Evolutionary conservation across 1,284 basidiomycete genomes (phyloP).

Genomic region (Farysia itapuensis): DNA sequence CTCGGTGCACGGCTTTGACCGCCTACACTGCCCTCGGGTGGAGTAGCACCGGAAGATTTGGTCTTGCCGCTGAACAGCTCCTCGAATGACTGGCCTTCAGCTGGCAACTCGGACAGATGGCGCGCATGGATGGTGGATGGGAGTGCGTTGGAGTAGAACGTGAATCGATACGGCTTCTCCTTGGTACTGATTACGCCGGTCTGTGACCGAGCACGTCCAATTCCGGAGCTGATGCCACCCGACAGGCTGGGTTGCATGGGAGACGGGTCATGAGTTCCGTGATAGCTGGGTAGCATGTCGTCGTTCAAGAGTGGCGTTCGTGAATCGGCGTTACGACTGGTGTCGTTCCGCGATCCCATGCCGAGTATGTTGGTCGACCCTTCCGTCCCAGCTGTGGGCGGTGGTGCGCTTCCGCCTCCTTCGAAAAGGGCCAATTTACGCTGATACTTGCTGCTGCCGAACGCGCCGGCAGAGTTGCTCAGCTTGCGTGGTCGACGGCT

Average conservation of each 20-base stretch:
- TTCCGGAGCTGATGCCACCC: constrained; percentile 4
- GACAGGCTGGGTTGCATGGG: constrained; percentile 15
- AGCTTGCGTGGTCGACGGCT: constrained; percentile 50
- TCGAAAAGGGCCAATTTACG: constrained; percentile 93
- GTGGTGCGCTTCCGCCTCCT: constrained; percentile 62
- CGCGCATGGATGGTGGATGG: constrained; percentile 92
- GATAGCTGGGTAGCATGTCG: constrained; percentile 57
- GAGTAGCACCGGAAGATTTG: constrained; percentile 12
- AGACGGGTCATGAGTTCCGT: constrained; percentile 44
- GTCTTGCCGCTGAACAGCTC: constrained; percentile 76
- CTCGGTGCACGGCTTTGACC: constrained; percentile 29
- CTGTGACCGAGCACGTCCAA: constrained; percentile 12
- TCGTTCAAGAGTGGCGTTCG: constrained; percentile 59
- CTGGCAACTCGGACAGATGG: constrained; percentile 87
- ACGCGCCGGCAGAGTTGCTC: constrained; percentile 27
- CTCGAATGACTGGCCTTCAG: constrained; percentile 88
- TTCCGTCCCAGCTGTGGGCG: constrained; percentile 38
- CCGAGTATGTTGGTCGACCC: constrained; percentile 61
- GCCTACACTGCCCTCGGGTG: constrained; percentile 18
- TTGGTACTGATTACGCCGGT: constrained; percentile 31
- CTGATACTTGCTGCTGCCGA: constrained; percentile 62
- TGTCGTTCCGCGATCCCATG: constrained; percentile 31
- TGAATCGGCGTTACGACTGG: constrained; percentile 31
- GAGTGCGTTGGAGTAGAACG: constrained; percentile 94
- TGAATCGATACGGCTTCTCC: constrained; percentile 86